phyloP scores from a whole-genome alignment of 805 yeast genomes.

The Jamesozyma jinghongensis region DNA sequence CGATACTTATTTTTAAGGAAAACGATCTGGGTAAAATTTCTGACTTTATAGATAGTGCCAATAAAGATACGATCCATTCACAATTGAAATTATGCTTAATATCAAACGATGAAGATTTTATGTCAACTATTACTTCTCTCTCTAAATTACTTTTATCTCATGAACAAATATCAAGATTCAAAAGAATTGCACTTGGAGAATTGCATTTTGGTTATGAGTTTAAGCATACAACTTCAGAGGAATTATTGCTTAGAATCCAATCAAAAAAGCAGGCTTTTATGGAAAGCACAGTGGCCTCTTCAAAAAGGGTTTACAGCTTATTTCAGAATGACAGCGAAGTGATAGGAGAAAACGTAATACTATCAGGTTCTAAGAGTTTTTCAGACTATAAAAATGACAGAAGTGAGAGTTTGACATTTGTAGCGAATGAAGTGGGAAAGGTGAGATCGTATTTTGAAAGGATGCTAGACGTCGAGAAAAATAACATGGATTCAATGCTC shows the following conservation, averaged over 20 bases:
- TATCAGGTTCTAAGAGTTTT: conserved; percentile 40
- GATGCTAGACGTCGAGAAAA: neutral
- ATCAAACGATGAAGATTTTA: neutral
- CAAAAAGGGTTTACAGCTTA: conserved; percentile 3
- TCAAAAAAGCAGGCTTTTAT: neutral
- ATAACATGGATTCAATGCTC: neutral
- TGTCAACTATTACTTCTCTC: neutral
- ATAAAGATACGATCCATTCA: neutral
- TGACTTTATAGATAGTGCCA: neutral
- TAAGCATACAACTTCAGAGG: neutral
- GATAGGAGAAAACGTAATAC: conserved; percentile 33
- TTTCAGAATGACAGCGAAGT: conserved; percentile 29
- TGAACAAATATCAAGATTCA: neutral
- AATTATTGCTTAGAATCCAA: neutral
- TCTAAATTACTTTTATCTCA: neutral
- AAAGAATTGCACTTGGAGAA: neutral
- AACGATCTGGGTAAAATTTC: neutral
- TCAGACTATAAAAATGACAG: conserved; percentile 55
- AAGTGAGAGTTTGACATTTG: conserved; percentile 31
- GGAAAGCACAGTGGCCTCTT: neutral
- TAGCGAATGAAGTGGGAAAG: conserved; percentile 37
- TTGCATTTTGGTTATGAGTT: neutral
- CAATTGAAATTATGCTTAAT: neutral
- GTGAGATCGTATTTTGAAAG: neutral
- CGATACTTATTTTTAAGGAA: neutral